These are phyloP conservation scores for Cairneyella variabilis DNA, from an alignment of 495 filamentous ascomycete species.

Conservation along the genomic window DNA sequence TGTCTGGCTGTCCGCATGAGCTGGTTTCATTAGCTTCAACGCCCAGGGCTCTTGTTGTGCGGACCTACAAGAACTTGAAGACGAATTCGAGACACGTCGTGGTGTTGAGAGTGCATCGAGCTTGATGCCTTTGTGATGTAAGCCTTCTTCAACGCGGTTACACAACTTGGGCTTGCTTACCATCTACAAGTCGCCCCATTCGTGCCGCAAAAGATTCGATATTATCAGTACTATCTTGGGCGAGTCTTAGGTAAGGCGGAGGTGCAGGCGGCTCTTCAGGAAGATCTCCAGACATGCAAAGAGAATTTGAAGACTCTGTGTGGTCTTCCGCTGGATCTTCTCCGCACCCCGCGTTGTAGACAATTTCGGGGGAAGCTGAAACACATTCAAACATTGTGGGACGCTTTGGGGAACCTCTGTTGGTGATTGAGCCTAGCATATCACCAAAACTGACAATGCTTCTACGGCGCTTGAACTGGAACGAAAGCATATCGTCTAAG, in stretches of 20 bases:
- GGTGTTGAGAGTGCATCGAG: not conserved
- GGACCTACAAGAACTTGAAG: not conserved
- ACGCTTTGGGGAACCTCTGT: constrained; percentile 9
- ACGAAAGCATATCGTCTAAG: not conserved
- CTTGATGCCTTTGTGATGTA: too few species aligned
- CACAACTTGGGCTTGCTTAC: too few species aligned
- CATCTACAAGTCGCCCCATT: not conserved
- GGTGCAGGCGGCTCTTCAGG: not conserved
- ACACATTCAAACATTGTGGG: not conserved
- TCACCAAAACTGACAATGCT: constrained; percentile 23
- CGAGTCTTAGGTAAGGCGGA: too few species aligned
- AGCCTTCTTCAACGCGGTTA: too few species aligned
- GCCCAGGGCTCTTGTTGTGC: too few species aligned
- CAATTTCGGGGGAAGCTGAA: not conserved
- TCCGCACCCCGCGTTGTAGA: not conserved
- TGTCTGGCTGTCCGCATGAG: not conserved
- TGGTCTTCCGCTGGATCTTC: not conserved
- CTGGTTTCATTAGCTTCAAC: not conserved
- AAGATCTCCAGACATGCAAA: too few species aligned
- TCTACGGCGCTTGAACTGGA: constrained; percentile 14
- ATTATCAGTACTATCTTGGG: not conserved
- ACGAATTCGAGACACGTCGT: not conserved
- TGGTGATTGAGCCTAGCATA: constrained; percentile 15
- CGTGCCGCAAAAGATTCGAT: not conserved
- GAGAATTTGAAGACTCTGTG: too few species aligned